phyloP scores from a whole-genome alignment of 208 protist species.

The Herpetomonas tarakana region DNA sequence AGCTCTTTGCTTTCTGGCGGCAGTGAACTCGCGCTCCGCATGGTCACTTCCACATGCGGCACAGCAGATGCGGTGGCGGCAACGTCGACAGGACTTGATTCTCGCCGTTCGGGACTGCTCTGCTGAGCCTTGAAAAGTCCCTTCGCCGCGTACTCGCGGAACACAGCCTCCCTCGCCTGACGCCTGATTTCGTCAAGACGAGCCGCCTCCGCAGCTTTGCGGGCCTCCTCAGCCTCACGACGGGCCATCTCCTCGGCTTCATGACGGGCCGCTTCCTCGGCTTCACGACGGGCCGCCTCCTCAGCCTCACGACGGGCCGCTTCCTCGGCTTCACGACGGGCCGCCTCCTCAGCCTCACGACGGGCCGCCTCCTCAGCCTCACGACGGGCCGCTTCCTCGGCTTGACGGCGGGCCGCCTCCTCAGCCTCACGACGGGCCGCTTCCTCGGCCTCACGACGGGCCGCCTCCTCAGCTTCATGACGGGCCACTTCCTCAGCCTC shows the following conservation, averaged over 20 bases:
- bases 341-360: slow-evolving; percentile 14
- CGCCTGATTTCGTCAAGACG: slow-evolving; percentile 29
- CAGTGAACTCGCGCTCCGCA: too few species aligned
- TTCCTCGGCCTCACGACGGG: slow-evolving; percentile 13
- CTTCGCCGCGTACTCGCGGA: slow-evolving; percentile 38
- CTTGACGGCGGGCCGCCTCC: not conserved
- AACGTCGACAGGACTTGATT: too few species aligned
- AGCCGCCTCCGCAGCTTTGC: too few species aligned
- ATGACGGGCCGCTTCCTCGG: slow-evolving; percentile 68
- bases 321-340: slow-evolving; percentile 11
- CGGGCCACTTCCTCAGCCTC: slow-evolving; percentile 19
- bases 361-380: slow-evolving; percentile 11
- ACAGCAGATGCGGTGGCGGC: too few species aligned
- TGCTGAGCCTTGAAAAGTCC: slow-evolving; percentile 14
- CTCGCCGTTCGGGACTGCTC: too few species aligned
- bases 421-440: slow-evolving; percentile 9
- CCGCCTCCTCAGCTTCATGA: slow-evolving; percentile 16
- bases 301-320: slow-evolving; percentile 10
- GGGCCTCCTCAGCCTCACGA: slow-evolving; percentile 23
- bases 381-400: slow-evolving; percentile 6
- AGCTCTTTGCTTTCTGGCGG: too few species aligned
- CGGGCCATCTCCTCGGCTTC: slow-evolving; percentile 43
- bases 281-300: slow-evolving; percentile 21
- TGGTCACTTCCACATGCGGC: too few species aligned
- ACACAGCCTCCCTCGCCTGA: slow-evolving; percentile 33